Evolutionary conservation across 805 yeast genomes (phyloP).

Genomic region (Grigorovia yakushimaensis): DNA sequence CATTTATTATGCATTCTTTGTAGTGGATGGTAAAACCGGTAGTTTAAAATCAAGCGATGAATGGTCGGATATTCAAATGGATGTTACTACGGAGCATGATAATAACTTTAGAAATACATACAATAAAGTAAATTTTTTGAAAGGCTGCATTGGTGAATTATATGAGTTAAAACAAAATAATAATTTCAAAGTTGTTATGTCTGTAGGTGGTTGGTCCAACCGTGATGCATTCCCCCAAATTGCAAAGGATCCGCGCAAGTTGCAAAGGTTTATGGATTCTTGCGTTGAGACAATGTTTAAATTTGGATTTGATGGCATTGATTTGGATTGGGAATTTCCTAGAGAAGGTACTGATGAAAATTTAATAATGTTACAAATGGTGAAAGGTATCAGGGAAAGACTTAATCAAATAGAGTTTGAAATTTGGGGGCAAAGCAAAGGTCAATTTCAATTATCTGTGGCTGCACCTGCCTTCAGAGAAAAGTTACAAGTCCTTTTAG

Average conservation of each 20-base stretch:
- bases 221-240: conserved; percentile 40
- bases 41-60: conserved; percentile 45
- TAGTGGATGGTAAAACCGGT: conserved; percentile 47
- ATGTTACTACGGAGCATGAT: conserved; percentile 4
- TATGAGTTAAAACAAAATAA: conserved; percentile 25
- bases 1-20: conserved; percentile 68
- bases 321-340: conserved; percentile 94
- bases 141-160: conserved; percentile 45
- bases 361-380: conserved; percentile 33
- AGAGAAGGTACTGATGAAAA: conserved; percentile 35
- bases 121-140: conserved; percentile 3
- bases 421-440: conserved; percentile 10
- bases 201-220: conserved; percentile 78
- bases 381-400: conserved; percentile 32
- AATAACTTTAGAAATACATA: conserved; percentile 2
- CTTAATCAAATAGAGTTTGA: conserved; percentile 33
- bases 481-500: conserved; percentile 34
- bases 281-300: conserved; percentile 38
- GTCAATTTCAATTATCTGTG: conserved; percentile 43
- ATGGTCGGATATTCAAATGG: conserved; percentile 52
- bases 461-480: conserved; percentile 67
- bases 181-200: conserved; percentile 47
- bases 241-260: conserved; percentile 28
- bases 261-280: conserved; percentile 41
- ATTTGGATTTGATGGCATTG: conserved; percentile 80